These are phyloP conservation scores for Mycena sanguinolenta DNA, from an alignment of 768 basidiomycete genomes.

Conservation along the genomic window DNA sequence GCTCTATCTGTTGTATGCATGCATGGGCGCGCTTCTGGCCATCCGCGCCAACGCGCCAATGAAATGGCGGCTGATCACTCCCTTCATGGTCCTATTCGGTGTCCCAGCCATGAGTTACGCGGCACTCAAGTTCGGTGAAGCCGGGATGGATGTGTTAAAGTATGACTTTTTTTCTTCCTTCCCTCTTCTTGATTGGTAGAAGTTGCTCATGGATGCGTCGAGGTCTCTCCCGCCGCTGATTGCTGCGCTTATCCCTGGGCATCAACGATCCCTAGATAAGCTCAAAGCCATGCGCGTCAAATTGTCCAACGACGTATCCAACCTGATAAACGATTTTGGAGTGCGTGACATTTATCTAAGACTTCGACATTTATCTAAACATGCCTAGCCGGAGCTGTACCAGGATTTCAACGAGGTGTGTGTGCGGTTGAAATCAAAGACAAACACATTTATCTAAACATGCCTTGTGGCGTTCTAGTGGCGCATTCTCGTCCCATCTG, in stretches of 20 bases:
- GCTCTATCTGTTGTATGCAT: conserved; percentile 86
- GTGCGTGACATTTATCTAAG: too few species aligned
- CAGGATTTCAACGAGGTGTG: conserved; percentile 88
- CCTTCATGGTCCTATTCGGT: conserved; percentile 78
- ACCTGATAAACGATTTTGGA: conserved; percentile 89
- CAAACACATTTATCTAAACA: conserved; percentile 24
- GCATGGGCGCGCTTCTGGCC: conserved; percentile 80
- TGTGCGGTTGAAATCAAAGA: conserved; percentile 15
- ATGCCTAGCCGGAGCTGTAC: conserved; percentile 87
- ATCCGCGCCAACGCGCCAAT: conserved; percentile 74
- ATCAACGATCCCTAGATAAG: conserved; percentile 82
- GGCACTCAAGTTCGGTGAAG: conserved; percentile 97
- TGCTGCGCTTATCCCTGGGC: conserved; percentile 89
- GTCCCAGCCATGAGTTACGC: conserved; percentile 93
- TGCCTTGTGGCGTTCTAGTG: conserved; percentile 57
- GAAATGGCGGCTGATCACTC: conserved; percentile 79
- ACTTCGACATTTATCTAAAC: too few species aligned
- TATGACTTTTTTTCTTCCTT: conserved; percentile 2
- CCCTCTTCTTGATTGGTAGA: not conserved
- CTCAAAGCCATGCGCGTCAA: conserved; percentile 80
- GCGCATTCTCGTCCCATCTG: conserved; percentile 86
- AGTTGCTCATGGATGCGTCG: not conserved
- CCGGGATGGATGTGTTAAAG: conserved; percentile 91
- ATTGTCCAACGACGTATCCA: conserved; percentile 87
- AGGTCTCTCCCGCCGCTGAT: conserved; percentile 87